A percentile compares a stretch with the other conserved stretches of the same genome.
Evolutionary conservation across 768 basidiomycete genomes (phyloP).

Genomic region (Mycena pura): DNA sequence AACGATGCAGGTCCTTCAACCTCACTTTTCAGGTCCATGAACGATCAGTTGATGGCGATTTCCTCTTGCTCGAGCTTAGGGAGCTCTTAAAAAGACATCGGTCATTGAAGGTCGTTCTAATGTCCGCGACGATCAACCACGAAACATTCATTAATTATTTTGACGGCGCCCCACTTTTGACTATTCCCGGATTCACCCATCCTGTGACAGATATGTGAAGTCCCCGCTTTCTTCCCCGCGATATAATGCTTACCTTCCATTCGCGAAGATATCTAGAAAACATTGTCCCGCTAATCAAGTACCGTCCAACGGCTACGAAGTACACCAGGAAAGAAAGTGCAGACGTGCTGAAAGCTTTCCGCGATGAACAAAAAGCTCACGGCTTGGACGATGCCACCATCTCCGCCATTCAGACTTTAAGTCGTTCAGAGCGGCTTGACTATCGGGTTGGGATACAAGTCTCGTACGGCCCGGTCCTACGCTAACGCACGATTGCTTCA

Average conservation of each 20-base stretch:
- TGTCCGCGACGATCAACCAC: constrained; percentile 97
- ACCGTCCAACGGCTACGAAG: constrained; percentile 51
- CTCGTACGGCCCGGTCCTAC: background rate
- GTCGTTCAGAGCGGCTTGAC: constrained; percentile 71
- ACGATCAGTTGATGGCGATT: constrained; percentile 89
- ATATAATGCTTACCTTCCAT: background rate
- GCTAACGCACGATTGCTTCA: constrained; percentile 32
- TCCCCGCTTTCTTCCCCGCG: background rate
- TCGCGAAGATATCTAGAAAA: constrained; percentile 80
- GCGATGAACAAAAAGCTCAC: constrained; percentile 53
- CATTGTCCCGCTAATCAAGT: constrained; percentile 62
- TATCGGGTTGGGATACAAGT: constrained; percentile 57
- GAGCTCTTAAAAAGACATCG: constrained; percentile 71
- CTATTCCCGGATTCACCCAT: constrained; percentile 83
- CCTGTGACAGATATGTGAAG: constrained; percentile 78
- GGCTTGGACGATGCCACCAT: constrained; percentile 61
- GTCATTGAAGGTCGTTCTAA: constrained; percentile 80
- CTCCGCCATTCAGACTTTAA: constrained; percentile 64
- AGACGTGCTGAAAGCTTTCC: constrained; percentile 53
- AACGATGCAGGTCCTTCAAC: background rate
- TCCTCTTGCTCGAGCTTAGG: constrained; percentile 83
- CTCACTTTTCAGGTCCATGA: constrained; percentile 77
- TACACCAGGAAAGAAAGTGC: constrained; percentile 47
- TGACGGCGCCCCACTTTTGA: constrained; percentile 76
- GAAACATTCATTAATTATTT: constrained; percentile 87